Evolutionary conservation across 2,329 filamentous ascomycete species (phyloP).

Genomic region (Fusarium falciforme): DNA sequence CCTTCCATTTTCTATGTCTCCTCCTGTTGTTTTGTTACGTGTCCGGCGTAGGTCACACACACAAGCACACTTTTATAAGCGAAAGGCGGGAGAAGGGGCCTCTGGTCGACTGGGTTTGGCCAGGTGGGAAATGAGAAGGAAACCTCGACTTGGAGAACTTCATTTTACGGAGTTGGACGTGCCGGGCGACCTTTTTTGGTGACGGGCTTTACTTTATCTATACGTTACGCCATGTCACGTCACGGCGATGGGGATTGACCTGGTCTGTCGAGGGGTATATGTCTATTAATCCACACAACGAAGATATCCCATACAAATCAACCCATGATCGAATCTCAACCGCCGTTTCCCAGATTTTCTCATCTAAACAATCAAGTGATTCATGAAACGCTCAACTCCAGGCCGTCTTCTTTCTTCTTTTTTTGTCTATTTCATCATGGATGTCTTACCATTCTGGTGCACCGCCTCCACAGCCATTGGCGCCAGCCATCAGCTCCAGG

Average conservation of each 20-base stretch:
- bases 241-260: slow-evolving; percentile 8
- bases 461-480: slow-evolving; percentile 52
- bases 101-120: not conserved
- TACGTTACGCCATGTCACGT: not conserved
- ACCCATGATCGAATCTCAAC: slow-evolving; percentile 24
- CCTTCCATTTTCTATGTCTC: not conserved
- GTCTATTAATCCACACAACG: slow-evolving; percentile 24
- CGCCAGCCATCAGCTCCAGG: slow-evolving; percentile 52
- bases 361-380: not conserved
- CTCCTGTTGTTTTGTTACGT: not conserved
- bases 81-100: not conserved
- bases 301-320: slow-evolving; percentile 16
- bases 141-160: not conserved
- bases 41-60: not conserved
- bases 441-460: slow-evolving; percentile 59
- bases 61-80: not conserved
- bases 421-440: not conserved
- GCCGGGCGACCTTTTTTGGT: not conserved
- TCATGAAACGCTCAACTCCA: slow-evolving; percentile 23
- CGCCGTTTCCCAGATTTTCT: not conserved
- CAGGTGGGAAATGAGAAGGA: not conserved
- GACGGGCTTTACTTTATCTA: not conserved
- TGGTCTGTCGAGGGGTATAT: slow-evolving; percentile 19
- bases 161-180: slow-evolving; percentile 7
- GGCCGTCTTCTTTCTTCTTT: not conserved